A percentile compares a stretch with the other conserved stretches of the same genome.
phyloP scores from a whole-genome alignment of 2,329 filamentous ascomycete species.

The Cytospora piceae region DNA sequence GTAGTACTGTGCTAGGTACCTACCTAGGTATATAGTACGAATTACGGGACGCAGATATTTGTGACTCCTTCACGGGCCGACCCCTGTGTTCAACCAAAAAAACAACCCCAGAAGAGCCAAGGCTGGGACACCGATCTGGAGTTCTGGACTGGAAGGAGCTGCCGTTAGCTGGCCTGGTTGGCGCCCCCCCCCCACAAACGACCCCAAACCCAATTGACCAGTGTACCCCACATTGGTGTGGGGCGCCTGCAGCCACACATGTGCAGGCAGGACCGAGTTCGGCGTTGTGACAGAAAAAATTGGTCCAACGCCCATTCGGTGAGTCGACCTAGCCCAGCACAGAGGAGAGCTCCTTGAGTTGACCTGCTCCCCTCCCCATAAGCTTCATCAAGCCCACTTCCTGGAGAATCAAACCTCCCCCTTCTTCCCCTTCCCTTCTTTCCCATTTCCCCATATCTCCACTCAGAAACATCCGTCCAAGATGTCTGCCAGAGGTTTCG shows the following conservation, averaged over 20 bases:
- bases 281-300: constrained; percentile 26
- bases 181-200: background rate
- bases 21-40: no score
- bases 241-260: background rate
- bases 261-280: constrained; percentile 13
- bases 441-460: constrained; percentile 38
- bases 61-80: no score
- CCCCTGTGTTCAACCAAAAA: no score
- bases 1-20: no score
- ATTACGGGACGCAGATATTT: no score
- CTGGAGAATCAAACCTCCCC: constrained; percentile 22
- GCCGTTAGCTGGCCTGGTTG: no score
- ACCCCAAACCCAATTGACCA: background rate
- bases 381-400: constrained; percentile 16
- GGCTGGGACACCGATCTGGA: no score
- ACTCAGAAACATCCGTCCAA: constrained; percentile 44
- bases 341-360: constrained; percentile 8
- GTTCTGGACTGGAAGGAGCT: no score
- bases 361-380: constrained; percentile 1
- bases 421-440: constrained; percentile 32
- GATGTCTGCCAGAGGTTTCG: constrained; percentile 80
- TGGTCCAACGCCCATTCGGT: constrained; percentile 30
- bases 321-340: constrained; percentile 21
- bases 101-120: no score
- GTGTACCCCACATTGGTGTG: background rate